Evolutionary conservation across 352 stramenopile species (phyloP), one percentile per base, ranked within the genome.

Genomic region (Globisporangium perplexum): DNA sequence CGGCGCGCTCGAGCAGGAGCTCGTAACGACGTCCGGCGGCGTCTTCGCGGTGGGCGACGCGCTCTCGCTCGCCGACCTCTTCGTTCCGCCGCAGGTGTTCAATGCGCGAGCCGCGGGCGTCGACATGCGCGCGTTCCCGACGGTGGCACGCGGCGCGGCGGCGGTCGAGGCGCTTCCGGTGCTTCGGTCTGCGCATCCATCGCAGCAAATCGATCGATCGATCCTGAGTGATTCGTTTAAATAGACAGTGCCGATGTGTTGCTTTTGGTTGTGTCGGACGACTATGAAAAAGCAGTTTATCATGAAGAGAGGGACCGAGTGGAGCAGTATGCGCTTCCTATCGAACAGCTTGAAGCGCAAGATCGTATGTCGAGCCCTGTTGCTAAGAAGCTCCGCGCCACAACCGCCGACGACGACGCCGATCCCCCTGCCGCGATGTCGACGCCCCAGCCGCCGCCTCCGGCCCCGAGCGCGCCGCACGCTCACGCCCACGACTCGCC

Each of bases 61-160:
- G 7, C 60, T 95, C 36, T 96, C 90, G 20, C 65, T 98, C 36
- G 94, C 83, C 0, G 93, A 98, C 66, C 50, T 90, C 22, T 97
- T 82, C 61, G 65, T 98, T n/a, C 68, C 96, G 47, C 90, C 93
- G n/a, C 90, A 98, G 62, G 65, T 98, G 17, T 96, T 95, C 76
- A 97, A 98, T 62, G 93, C 86, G 43, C 75, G 81, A 53, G 71
- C 77, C 26, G 90, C 96, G 57, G 72, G 74, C 15, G 78, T 98
- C 26, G 87, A 98, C 62, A 85, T 98, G 67, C 52, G 66, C 38
- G 62, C 70, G 55, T 98, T 88, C 69, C 93, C 91, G 41, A 88
- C 60, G 18, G 89, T 98, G 63, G 49, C 73, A 45, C 73, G 77
- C 24, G 81, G 98, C 45, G 69, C 91, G 39, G 64, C 68, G 12